Conservation (phyloP, 164 flowering plant species). For the Magnolia officinalis region DNA sequence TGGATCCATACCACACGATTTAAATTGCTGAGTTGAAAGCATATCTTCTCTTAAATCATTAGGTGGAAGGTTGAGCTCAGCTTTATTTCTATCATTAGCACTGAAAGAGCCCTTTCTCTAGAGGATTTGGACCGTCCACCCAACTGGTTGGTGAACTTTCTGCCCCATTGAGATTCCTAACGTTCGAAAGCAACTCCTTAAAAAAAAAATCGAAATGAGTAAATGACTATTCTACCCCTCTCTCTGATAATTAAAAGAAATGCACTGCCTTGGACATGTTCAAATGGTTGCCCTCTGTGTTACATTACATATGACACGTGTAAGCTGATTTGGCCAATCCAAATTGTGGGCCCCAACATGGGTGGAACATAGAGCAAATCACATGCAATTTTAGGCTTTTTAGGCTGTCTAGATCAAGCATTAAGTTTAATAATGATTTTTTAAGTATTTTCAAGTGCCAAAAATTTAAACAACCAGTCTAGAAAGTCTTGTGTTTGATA, state of each 20-base stretch:
- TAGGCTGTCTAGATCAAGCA: background rate
- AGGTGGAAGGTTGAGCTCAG: constrained; percentile 9
- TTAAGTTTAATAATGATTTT: too few species aligned
- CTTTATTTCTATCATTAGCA: background rate
- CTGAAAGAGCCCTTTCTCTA: background rate
- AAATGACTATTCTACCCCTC: constrained; percentile 8
- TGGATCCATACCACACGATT: background rate
- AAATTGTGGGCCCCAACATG: background rate
- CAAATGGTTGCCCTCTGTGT: too few species aligned
- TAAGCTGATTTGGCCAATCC: background rate
- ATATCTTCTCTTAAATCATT: background rate
- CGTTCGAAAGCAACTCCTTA: background rate
- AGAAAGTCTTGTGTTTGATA: too few species aligned
- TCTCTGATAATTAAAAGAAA: background rate
- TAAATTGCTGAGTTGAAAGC: background rate
- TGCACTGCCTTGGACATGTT: background rate
- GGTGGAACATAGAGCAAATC: background rate
- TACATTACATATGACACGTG: background rate
- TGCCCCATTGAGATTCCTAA: background rate
- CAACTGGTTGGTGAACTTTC: constrained; percentile 21
- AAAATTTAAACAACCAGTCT: too few species aligned
- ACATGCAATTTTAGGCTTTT: background rate
- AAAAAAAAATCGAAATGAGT: background rate
- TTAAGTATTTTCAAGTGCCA: too few species aligned
- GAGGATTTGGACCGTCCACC: constrained; percentile 18